phyloP scores from a whole-genome alignment of 2,329 filamentous ascomycete species.

The Rugonectria rugulosa region DNA sequence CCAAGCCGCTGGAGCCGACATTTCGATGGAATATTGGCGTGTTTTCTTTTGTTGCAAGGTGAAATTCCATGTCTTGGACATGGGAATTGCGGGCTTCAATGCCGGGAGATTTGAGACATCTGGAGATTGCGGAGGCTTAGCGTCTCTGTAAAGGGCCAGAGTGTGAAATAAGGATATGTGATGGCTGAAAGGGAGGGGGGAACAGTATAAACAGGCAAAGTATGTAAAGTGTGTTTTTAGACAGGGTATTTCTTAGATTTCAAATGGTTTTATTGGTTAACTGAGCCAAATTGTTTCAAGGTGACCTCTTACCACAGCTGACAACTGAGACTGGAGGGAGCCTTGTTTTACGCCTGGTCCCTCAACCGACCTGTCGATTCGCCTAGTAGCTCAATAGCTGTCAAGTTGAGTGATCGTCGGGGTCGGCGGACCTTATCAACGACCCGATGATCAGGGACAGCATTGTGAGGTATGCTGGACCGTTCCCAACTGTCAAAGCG shows the following conservation, averaged over 20 bases:
- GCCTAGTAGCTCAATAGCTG: too few species aligned
- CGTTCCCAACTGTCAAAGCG: background rate
- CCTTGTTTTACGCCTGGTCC: background rate
- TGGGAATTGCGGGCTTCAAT: constrained; percentile 5
- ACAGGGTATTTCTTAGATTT: too few species aligned
- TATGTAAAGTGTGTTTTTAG: background rate
- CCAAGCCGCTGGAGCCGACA: constrained; percentile 1
- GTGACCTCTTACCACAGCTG: background rate
- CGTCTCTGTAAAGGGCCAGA: background rate
- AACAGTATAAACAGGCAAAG: background rate
- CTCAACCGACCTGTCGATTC: background rate
- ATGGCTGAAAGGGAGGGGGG: background rate
- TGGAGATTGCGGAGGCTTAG: constrained; percentile 10
- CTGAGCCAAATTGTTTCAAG: constrained; percentile 3
- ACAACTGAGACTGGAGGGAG: background rate
- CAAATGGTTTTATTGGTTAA: too few species aligned
- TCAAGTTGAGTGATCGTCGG: constrained; percentile 9
- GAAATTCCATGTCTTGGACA: constrained; percentile 9
- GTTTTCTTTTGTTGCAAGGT: background rate
- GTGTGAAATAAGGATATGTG: background rate
- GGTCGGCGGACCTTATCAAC: constrained; percentile 8
- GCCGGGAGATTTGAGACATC: constrained; percentile 6
- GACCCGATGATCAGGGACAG: constrained; percentile 13
- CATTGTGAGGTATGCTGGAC: constrained; percentile 13
- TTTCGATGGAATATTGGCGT: constrained; percentile 8